Conservation (phyloP, 164 flowering plant species). For the Warburgia ugandensis region DNA sequence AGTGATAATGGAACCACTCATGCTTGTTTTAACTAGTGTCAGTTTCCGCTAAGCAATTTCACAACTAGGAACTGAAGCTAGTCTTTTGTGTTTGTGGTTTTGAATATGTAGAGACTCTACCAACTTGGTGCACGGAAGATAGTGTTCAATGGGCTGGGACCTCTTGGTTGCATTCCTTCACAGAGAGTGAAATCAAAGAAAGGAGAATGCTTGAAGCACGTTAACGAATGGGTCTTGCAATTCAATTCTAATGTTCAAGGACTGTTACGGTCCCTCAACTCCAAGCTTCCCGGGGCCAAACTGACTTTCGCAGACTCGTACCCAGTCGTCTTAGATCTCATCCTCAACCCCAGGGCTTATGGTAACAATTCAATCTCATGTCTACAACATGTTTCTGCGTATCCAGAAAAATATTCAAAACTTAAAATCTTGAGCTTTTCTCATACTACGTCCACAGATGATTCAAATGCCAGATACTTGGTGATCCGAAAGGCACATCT, state of each 20-base stretch:
- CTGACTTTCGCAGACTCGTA: constrained; percentile 55
- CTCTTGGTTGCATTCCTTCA: constrained; percentile 88
- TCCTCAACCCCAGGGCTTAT: constrained; percentile 42
- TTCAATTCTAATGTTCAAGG: constrained; percentile 47
- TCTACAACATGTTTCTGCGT: not conserved
- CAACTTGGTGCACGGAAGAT: constrained; percentile 59
- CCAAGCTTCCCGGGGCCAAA: constrained; percentile 32
- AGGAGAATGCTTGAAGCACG: constrained; percentile 51
- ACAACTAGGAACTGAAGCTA: too few relatives aligned
- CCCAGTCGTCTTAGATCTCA: constrained; percentile 42
- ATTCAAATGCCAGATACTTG: too few relatives aligned
- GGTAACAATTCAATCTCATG: constrained; percentile 25
- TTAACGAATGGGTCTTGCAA: constrained; percentile 42
- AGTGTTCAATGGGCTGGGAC: constrained; percentile 55
- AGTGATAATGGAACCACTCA: too few relatives aligned
- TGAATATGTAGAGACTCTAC: constrained; percentile 39
- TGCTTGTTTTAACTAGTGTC: too few relatives aligned
- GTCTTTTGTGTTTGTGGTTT: not conserved
- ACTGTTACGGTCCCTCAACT: constrained; percentile 29
- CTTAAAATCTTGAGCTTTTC: too few relatives aligned
- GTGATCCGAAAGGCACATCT: too few relatives aligned
- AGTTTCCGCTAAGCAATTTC: too few relatives aligned
- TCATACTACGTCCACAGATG: too few relatives aligned
- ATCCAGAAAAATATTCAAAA: too few relatives aligned
- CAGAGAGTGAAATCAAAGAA: constrained; percentile 63